phyloP scores from a whole-genome alignment of 495 filamentous ascomycete genomes.

The Parathielavia hyrcaniae region DNA sequence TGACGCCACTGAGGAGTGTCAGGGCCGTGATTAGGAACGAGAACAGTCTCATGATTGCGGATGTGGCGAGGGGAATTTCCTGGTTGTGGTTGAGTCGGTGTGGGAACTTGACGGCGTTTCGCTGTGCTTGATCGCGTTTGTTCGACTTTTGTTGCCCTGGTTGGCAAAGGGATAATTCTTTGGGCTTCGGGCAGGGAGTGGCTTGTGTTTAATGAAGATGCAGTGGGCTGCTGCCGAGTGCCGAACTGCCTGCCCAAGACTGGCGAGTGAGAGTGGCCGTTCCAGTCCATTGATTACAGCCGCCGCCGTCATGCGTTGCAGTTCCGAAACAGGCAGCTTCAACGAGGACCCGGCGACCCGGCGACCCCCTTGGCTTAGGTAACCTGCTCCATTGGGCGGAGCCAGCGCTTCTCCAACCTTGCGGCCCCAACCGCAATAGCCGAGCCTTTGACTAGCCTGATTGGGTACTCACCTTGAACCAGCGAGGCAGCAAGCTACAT shows the following conservation, averaged over 20 bases:
- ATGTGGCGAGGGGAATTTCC: neutral
- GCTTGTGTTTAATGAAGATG: slow-evolving; percentile 7
- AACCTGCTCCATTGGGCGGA: slow-evolving; percentile 11
- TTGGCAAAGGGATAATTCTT: slow-evolving; percentile 17
- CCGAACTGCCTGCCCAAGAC: no score
- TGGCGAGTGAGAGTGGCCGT: no score
- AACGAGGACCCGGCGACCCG: no score
- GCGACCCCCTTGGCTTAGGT: slow-evolving; percentile 9
- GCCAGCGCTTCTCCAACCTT: slow-evolving; percentile 17
- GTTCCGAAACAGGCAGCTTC: slow-evolving; percentile 11
- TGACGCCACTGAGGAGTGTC: slow-evolving; percentile 47
- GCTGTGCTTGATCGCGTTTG: neutral
- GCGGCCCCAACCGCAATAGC: neutral
- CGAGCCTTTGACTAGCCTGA: slow-evolving; percentile 24
- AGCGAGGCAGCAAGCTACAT: slow-evolving; percentile 33
- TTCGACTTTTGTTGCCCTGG: no score
- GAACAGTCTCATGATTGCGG: slow-evolving; percentile 53
- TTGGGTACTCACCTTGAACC: slow-evolving; percentile 29
- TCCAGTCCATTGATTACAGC: neutral
- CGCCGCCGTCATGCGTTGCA: neutral
- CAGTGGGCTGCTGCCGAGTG: no score
- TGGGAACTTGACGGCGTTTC: neutral
- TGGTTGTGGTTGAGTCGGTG: neutral
- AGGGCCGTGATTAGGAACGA: slow-evolving; percentile 51
- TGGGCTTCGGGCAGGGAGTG: slow-evolving; percentile 10